A percentile compares a stretch with the other conserved stretches of the same genome.
Conservation (phyloP, 2,329 filamentous ascomycete genomes). For the Ceratocystis variospora region DNA sequence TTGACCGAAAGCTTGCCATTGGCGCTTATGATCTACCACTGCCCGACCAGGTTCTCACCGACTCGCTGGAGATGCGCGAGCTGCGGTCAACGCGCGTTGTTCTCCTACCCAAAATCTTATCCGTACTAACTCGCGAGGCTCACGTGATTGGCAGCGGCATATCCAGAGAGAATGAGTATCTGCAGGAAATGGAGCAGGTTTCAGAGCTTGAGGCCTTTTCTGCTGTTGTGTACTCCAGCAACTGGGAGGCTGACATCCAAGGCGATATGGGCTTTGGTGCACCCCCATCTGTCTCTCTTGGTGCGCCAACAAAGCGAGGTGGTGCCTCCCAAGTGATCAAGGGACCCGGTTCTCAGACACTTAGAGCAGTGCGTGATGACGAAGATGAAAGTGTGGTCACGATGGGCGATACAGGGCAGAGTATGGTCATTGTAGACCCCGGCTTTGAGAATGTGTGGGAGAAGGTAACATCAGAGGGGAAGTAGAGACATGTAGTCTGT, state of each 20-base stretch:
- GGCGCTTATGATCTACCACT: slow-evolving; percentile 54
- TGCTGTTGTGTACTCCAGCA: slow-evolving; percentile 75
- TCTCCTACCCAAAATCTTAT: slow-evolving; percentile 74
- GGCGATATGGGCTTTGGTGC: slow-evolving; percentile 28
- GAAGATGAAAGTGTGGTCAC: slow-evolving; percentile 41
- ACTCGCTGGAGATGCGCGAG: slow-evolving; percentile 24
- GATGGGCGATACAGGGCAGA: slow-evolving; percentile 31
- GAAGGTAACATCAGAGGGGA: slow-evolving; percentile 33
- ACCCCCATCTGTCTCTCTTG: slow-evolving; percentile 16
- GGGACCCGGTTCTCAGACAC: not conserved
- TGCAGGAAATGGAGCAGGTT: slow-evolving; percentile 62
- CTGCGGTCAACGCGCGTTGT: slow-evolving; percentile 45
- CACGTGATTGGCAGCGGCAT: slow-evolving; percentile 73
- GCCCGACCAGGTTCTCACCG: slow-evolving; percentile 16
- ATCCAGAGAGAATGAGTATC: slow-evolving; percentile 57
- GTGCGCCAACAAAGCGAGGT: not conserved
- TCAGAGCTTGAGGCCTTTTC: slow-evolving; percentile 69
- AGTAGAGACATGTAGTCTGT: slow-evolving; percentile 12
- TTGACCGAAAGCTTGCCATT: slow-evolving; percentile 66
- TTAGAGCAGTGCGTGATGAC: slow-evolving; percentile 18
- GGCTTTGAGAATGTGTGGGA: slow-evolving; percentile 57
- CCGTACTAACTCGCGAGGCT: slow-evolving; percentile 79
- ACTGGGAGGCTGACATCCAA: slow-evolving; percentile 56
- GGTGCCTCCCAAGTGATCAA: not conserved
- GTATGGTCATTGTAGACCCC: slow-evolving; percentile 22